Percentiles rank a stretch among this genome's conserved stretches.
Conservation (phyloP, 768 basidiomycete species). For the Paxillus rubicundulus region DNA sequence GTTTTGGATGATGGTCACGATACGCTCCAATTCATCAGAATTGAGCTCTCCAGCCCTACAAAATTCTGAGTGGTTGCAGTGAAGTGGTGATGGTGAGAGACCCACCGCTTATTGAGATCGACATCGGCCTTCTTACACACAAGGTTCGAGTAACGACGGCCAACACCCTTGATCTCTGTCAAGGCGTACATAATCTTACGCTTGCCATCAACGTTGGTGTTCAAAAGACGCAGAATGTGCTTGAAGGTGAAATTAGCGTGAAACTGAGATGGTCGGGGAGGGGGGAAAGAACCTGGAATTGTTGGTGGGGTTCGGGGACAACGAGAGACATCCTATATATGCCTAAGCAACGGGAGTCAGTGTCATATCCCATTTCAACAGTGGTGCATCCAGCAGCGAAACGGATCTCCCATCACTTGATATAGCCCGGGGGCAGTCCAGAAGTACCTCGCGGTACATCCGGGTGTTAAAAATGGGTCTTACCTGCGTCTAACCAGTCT, state of each 20-base stretch:
- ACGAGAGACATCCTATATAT: conserved; percentile 84
- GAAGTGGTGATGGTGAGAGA: conserved; percentile 4
- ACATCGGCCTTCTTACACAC: conserved; percentile 99
- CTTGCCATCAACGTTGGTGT: conserved; percentile 99
- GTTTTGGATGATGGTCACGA: conserved; percentile 99
- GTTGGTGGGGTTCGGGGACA: conserved; percentile 90
- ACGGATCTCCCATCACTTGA: not conserved
- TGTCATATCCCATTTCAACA: conserved; percentile 4
- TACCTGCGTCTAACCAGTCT: conserved; percentile 25
- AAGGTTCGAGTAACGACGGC: conserved; percentile 96
- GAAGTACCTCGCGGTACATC: not conserved
- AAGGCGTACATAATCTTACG: conserved; percentile 99
- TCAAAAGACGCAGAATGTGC: conserved; percentile 99
- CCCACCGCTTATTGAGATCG: conserved; percentile 96
- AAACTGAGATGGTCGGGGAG: not conserved
- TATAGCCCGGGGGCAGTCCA: not conserved
- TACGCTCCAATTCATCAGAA: conserved; percentile 98
- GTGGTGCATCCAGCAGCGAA: conserved; percentile 20
- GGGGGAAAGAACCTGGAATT: conserved; percentile 72
- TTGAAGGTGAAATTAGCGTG: conserved; percentile 32
- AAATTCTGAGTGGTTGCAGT: conserved; percentile 3
- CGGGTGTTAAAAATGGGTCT: conserved; percentile 11
- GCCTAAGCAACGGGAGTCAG: conserved; percentile 16
- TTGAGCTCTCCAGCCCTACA: conserved; percentile 96
- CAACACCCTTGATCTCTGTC: conserved; percentile 99